Base-by-base conservation (phyloP, 805 yeast species). In the Cyberlindnera mycetangii region DNA sequence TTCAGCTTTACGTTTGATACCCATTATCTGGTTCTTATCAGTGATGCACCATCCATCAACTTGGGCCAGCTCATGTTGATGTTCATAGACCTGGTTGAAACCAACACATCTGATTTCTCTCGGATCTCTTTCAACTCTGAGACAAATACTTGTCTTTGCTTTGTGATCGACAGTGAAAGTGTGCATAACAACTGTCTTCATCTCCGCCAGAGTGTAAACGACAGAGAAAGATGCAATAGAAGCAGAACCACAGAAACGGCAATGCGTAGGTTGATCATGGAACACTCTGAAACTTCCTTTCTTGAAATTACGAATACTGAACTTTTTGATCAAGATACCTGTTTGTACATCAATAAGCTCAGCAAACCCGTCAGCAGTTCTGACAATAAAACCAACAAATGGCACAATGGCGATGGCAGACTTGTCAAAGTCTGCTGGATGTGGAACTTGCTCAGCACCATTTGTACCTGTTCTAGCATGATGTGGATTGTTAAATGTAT, bases 71-170 rank as follows among this genome's bases (percentile, higher is more conserved):
- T 87, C 82, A 61, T 80, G 78, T 46, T 78, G 83, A 40, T 78
- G 79, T 56, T 88, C 95, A 16, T 75, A 70, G 7, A 80, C 88
- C 1, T 84, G 78, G 42, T 81, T 87, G 60, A 89, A 85, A 21
- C 96, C 96, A 32, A 85, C 71, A 66, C 97, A 89, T 68, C 96
- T 78, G 31, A 87, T 86, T 65, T 89, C 97, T 56, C 95, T 76
- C 2, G 92, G 88, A 64, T 89, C 97, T 75, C 97, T 83, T 64
- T 89, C 97, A 32, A 86, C 95, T 64, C 96, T 78, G 44, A 89
- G 65, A 62, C 97, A 89, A 32, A 89, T 89, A 53, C 78, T 83
- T 45, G 79, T 84, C 56, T 85, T 85, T 9, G 95, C 89, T 45
- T 82, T 72, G 58, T 84, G 85, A 48, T 82, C 86, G 37, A 83